phyloP scores from a whole-genome alignment of 2,329 filamentous ascomycete species.

The Fusarium cyanostomum region DNA sequence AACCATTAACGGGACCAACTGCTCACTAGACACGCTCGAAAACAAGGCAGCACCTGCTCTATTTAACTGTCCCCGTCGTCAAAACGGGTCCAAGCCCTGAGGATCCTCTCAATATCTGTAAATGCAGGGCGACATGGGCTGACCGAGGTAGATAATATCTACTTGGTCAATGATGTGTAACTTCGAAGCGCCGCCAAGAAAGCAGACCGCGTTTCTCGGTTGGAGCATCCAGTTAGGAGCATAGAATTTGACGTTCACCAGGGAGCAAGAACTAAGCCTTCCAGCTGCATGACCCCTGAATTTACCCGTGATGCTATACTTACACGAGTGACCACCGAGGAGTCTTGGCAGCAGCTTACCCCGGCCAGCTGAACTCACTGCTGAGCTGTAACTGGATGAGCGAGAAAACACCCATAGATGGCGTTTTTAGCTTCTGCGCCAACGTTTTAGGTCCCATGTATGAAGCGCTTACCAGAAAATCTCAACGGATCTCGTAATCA shows the following conservation, averaged over 20 bases:
- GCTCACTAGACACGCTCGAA: background rate
- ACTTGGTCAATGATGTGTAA: background rate
- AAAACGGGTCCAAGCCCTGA: background rate
- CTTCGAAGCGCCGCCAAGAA: constrained; percentile 12
- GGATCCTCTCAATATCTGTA: background rate
- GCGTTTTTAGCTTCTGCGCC: constrained; percentile 23
- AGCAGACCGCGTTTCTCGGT: background rate
- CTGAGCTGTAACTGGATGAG: constrained; percentile 9
- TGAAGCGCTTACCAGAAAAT: too few relatives aligned
- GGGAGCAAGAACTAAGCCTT: background rate
- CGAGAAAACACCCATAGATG: background rate
- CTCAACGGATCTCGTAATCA: too few relatives aligned
- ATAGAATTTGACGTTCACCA: background rate
- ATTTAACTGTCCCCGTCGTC: background rate
- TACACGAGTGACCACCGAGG: background rate
- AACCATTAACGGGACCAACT: too few relatives aligned
- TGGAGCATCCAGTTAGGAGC: background rate
- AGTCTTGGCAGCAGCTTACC: constrained; percentile 3
- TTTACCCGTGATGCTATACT: background rate
- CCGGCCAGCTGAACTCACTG: constrained; percentile 30
- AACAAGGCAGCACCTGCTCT: background rate
- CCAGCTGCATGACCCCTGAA: constrained; percentile 9
- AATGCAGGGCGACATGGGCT: background rate
- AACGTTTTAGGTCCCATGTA: constrained; percentile 1
- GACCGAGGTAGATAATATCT: background rate